These are phyloP conservation scores for Hansenula sp. DNA, from an alignment of 1,139 yeast species.

Conservation along the genomic window DNA sequence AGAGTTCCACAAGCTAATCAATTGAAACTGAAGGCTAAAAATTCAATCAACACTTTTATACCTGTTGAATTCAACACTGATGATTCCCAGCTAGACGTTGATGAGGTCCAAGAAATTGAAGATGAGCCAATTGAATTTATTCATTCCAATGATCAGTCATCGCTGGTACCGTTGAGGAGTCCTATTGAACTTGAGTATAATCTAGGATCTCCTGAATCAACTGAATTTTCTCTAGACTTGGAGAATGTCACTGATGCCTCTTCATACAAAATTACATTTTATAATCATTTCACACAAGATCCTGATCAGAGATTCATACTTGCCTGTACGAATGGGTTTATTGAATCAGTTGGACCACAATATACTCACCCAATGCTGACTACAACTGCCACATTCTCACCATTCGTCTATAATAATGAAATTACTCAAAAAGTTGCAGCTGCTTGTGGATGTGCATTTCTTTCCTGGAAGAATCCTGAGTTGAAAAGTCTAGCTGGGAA, in stretches of 20 bases:
- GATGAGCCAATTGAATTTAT: too few relatives aligned
- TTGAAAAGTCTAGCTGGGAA: constrained; percentile 6
- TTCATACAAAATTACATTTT: background rate
- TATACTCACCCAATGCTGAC: constrained; percentile 36
- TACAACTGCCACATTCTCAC: constrained; percentile 33
- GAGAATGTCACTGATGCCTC: background rate
- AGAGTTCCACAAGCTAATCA: constrained; percentile 11
- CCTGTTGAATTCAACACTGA: background rate
- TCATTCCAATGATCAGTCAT: too few relatives aligned
- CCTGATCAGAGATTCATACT: constrained; percentile 24
- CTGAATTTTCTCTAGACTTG: background rate
- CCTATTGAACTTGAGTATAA: background rate
- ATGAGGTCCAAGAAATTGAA: too few relatives aligned
- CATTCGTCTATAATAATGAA: constrained; percentile 24
- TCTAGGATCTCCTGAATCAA: background rate
- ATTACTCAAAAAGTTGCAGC: constrained; percentile 31
- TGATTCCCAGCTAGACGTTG: too few relatives aligned
- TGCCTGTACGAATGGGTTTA: constrained; percentile 32
- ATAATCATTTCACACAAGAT: background rate
- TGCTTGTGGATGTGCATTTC: constrained; percentile 35
- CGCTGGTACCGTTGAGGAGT: too few relatives aligned
- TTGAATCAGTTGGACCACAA: constrained; percentile 37
- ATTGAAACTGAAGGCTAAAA: background rate
- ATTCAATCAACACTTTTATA: background rate
- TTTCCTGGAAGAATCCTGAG: constrained; percentile 26